Base-by-base conservation (phyloP, 768 basidiomycete species). In the Cyathus striatus region DNA sequence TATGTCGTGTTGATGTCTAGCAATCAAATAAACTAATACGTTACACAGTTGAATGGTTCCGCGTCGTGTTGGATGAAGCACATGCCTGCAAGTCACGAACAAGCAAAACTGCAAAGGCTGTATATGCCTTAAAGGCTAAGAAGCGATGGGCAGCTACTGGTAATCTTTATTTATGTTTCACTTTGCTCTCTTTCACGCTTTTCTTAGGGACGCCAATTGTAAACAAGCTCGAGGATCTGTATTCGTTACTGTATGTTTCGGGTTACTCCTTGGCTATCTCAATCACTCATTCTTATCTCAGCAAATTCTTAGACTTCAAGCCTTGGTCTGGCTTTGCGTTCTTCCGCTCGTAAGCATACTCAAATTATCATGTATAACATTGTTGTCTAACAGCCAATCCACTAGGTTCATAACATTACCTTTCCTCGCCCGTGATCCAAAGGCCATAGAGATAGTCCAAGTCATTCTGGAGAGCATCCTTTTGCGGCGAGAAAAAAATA, bases 381-480 rank as follows among this genome's bases (percentile, higher is more conserved):
- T 4, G 5, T 37, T 27, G 13, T 35, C 6, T 7, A 41, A 1
- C 16, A 36, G 45, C 53, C 18, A 23, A 3, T 17, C 40, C 20
- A 35, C 3, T 46, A 91, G 89, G 17, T 93, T 95, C 55, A 89
- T 96, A 46, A 94, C 89, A 0, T 63, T 92, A 3, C 95, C 95
- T 6, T 98, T 97, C 68, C 73, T 94, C 42, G 86, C 84, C 35
- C 85, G 82, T 26, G 94, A 97, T 59, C 81, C 89, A 0, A 93
- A 92, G 56, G 94, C 91, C 0, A 86, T 97, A 38, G 91, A 95
- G 54, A 84, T 97, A 34, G 92, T 97, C 0, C 94, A 97, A 63
- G 86, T 93, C 44, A 93, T 97, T 46, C 72, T 97, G 14, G 91
- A 95, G 60, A 90, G 81, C 25, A 75, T 90, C 38, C 68, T 98